Evolutionary conservation across 768 basidiomycete genomes (phyloP).

Genomic region (Lyophyllum shimeji): DNA sequence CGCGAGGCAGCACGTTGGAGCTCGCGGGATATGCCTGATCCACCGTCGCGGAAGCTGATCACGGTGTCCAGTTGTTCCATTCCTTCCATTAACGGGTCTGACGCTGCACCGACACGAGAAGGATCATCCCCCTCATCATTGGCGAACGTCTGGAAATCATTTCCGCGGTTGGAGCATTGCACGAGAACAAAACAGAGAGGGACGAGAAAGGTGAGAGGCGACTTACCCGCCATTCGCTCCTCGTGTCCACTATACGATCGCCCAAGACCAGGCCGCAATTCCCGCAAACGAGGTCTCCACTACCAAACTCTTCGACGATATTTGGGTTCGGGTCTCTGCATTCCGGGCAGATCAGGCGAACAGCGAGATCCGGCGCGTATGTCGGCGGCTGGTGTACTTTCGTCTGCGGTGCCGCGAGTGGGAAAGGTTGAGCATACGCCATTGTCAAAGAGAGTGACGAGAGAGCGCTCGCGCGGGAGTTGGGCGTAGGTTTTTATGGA

Average conservation of each 20-base stretch:
- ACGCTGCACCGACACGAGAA: slow-evolving; percentile 97
- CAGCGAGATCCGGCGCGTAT: slow-evolving; percentile 81
- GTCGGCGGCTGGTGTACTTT: slow-evolving; percentile 56
- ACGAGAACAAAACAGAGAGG: slow-evolving; percentile 10
- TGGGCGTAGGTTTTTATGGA: background rate
- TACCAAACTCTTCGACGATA: slow-evolving; percentile 96
- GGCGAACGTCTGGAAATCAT: slow-evolving; percentile 80
- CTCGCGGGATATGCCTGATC: slow-evolving; percentile 87
- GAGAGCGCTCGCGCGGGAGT: slow-evolving; percentile 24
- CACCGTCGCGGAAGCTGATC: slow-evolving; percentile 94
- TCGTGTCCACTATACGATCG: slow-evolving; percentile 94
- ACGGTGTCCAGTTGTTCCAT: slow-evolving; percentile 93
- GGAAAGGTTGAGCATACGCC: slow-evolving; percentile 81
- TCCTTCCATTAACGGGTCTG: slow-evolving; percentile 91
- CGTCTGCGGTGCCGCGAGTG: slow-evolving; percentile 60
- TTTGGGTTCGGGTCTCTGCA: slow-evolving; percentile 92
- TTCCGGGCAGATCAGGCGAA: slow-evolving; percentile 92
- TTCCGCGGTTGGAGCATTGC: slow-evolving; percentile 14
- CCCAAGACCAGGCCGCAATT: slow-evolving; percentile 93
- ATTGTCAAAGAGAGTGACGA: slow-evolving; percentile 34
- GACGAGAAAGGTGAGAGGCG: slow-evolving; percentile 4
- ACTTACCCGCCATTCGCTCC: slow-evolving; percentile 97
- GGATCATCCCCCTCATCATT: slow-evolving; percentile 99
- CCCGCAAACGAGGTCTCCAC: slow-evolving; percentile 96
- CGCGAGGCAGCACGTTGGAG: slow-evolving; percentile 91